Evolutionary conservation across 2,329 filamentous ascomycete genomes (phyloP).

Genomic region (Amesomyces nigricolor): DNA sequence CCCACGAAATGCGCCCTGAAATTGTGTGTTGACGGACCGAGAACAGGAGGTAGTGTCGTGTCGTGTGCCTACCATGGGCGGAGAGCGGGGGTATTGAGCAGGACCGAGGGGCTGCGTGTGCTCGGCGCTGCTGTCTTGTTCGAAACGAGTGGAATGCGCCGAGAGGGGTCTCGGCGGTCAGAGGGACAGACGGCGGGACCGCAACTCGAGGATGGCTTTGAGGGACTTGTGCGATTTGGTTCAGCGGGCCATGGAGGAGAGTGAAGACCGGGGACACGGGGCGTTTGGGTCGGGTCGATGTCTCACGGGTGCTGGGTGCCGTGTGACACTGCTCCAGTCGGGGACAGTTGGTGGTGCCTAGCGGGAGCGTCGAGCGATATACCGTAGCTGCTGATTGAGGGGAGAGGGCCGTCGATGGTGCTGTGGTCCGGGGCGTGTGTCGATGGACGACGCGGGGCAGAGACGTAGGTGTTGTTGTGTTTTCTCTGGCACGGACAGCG

Average conservation of each 20-base stretch:
- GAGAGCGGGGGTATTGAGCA: slow-evolving; percentile 4
- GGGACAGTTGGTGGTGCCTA: too few species aligned
- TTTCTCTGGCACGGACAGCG: not conserved
- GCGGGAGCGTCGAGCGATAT: not conserved
- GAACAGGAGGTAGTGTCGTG: slow-evolving; percentile 8
- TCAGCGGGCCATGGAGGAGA: slow-evolving; percentile 17
- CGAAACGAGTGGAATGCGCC: not conserved
- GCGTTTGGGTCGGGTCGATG: slow-evolving; percentile 6
- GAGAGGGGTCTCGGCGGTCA: not conserved
- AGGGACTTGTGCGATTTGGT: not conserved
- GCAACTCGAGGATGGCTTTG: not conserved
- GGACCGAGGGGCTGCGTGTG: slow-evolving; percentile 1
- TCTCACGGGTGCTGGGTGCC: not conserved
- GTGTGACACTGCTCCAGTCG: not conserved
- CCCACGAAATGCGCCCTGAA: slow-evolving; percentile 18
- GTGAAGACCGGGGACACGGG: slow-evolving; percentile 6
- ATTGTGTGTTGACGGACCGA: slow-evolving; percentile 13
- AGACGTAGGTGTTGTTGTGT: slow-evolving; percentile 2
- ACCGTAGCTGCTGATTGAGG: not conserved
- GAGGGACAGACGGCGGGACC: not conserved
- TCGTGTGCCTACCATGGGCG: slow-evolving; percentile 24
- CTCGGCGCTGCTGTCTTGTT: not conserved
- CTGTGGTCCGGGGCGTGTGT: slow-evolving; percentile 4
- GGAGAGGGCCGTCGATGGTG: not conserved
- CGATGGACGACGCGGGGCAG: not conserved